Percentiles rank a stretch among this genome's conserved stretches.
phyloP scores from a whole-genome alignment of 305 asterid species.

The Fraxinus xanthoxyloides region DNA sequence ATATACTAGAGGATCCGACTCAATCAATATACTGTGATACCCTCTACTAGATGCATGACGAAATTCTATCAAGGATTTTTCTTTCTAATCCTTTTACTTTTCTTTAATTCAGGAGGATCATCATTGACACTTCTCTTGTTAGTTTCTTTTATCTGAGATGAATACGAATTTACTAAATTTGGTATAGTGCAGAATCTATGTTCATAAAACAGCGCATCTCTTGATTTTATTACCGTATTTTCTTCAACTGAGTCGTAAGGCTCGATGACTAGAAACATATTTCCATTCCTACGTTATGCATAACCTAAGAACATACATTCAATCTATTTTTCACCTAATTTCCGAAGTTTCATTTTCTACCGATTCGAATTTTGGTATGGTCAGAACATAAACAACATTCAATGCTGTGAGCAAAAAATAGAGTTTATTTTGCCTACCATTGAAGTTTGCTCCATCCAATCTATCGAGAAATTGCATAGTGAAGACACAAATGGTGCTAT shows the following conservation, averaged over 20 bases:
- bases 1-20: not conserved
- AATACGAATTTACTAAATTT: not conserved
- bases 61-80: not conserved
- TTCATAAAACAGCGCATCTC: not conserved
- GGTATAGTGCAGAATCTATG: not conserved
- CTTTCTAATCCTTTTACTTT: not conserved
- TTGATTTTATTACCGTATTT: not conserved
- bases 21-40: not conserved
- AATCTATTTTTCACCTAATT: not conserved
- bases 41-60: not conserved
- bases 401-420: not conserved
- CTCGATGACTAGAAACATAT: not conserved
- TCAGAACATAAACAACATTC: not conserved
- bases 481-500: not conserved
- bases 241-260: not conserved
- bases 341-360: not conserved
- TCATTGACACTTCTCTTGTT: not conserved
- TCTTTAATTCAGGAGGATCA: not conserved
- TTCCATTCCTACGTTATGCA: not conserved
- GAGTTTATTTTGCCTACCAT: not conserved
- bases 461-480: not conserved
- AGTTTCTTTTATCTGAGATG: not conserved
- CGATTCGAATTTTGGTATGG: not conserved
- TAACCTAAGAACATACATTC: not conserved
- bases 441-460: not conserved